Percentiles rank a stretch among this genome's conserved stretches.
These are phyloP conservation scores for Castanopsis chinensis DNA, from an alignment of 306 rosid species.

Conservation along the genomic window DNA sequence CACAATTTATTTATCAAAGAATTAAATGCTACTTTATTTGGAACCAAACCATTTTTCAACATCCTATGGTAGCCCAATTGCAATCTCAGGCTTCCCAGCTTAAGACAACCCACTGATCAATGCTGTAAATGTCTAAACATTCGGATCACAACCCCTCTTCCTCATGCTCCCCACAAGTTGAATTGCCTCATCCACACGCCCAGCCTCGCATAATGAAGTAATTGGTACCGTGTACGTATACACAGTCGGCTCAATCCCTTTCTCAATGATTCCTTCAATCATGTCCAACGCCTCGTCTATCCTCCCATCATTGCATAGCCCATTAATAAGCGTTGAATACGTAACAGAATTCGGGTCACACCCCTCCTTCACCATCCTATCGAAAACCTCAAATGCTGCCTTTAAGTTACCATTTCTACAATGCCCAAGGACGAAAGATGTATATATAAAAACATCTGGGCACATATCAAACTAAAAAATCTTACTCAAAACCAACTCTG, in stretches of 20 bases:
- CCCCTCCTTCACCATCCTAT: slow-evolving; percentile 37
- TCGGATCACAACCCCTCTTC: slow-evolving; percentile 32
- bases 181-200: slow-evolving; percentile 31
- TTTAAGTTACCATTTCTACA: slow-evolving; percentile 36
- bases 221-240: slow-evolving; percentile 40
- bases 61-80: slow-evolving; percentile 43
- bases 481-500: slow-evolving; percentile 30
- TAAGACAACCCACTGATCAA: slow-evolving; percentile 35
- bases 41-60: slow-evolving; percentile 36
- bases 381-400: slow-evolving; percentile 30
- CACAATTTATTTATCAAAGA: slow-evolving; percentile 36
- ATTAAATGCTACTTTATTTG: slow-evolving; percentile 35
- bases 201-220: slow-evolving; percentile 34
- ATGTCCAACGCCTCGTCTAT: slow-evolving; percentile 41
- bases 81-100: slow-evolving; percentile 31
- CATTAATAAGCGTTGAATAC: slow-evolving; percentile 40
- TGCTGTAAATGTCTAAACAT: slow-evolving; percentile 38
- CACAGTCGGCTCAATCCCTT: slow-evolving; percentile 34
- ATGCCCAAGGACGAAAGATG: slow-evolving; percentile 43
- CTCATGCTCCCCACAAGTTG: slow-evolving; percentile 35
- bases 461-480: slow-evolving; percentile 29
- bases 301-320: slow-evolving; percentile 38
- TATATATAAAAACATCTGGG: slow-evolving; percentile 41
- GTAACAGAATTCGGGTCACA: slow-evolving; percentile 39
- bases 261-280: slow-evolving; percentile 36